These are phyloP conservation scores for Endocalyx cinctus DNA, from an alignment of 2,329 filamentous ascomycete genomes.

Conservation along the genomic window DNA sequence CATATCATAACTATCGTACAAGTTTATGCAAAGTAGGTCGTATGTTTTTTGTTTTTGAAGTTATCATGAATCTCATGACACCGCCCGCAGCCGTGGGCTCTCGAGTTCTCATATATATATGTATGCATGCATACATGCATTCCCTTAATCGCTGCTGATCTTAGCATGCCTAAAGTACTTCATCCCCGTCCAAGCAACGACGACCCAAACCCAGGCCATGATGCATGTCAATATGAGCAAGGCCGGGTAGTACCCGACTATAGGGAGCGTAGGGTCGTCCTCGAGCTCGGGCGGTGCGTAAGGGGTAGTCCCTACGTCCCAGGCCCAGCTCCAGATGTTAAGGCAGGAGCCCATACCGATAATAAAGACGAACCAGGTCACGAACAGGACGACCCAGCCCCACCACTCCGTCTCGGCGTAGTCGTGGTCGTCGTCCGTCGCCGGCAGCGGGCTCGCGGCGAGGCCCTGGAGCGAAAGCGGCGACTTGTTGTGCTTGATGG, in stretches of 20 bases:
- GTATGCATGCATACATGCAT: slow-evolving; percentile 1
- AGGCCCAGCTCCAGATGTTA: slow-evolving; percentile 96
- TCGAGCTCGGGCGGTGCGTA: slow-evolving; percentile 94
- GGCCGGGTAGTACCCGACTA: slow-evolving; percentile 95
- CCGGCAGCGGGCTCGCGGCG: slow-evolving; percentile 42
- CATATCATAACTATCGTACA: too few species aligned
- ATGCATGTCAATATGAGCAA: slow-evolving; percentile 88
- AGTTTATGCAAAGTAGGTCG: too few species aligned
- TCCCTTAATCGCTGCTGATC: slow-evolving; percentile 61
- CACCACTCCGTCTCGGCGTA: slow-evolving; percentile 96
- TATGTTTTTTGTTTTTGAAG: too few species aligned
- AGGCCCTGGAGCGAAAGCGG: slow-evolving; percentile 54
- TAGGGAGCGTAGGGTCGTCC: slow-evolving; percentile 89
- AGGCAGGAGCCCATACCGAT: slow-evolving; percentile 94
- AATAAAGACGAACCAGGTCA: slow-evolving; percentile 95
- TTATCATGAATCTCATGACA: too few species aligned
- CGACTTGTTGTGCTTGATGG: slow-evolving; percentile 52
- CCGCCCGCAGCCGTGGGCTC: too few species aligned
- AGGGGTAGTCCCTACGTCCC: slow-evolving; percentile 94
- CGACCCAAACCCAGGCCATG: slow-evolving; percentile 99
- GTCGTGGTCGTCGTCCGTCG: slow-evolving; percentile 65
- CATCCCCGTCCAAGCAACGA: slow-evolving; percentile 97
- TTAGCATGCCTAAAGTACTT: slow-evolving; percentile 99
- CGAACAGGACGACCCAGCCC: slow-evolving; percentile 88
- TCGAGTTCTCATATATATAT: slow-evolving; percentile 1